Evolutionary conservation across 2,329 filamentous ascomycete genomes (phyloP).

Genomic region (Cercospora sesami): DNA sequence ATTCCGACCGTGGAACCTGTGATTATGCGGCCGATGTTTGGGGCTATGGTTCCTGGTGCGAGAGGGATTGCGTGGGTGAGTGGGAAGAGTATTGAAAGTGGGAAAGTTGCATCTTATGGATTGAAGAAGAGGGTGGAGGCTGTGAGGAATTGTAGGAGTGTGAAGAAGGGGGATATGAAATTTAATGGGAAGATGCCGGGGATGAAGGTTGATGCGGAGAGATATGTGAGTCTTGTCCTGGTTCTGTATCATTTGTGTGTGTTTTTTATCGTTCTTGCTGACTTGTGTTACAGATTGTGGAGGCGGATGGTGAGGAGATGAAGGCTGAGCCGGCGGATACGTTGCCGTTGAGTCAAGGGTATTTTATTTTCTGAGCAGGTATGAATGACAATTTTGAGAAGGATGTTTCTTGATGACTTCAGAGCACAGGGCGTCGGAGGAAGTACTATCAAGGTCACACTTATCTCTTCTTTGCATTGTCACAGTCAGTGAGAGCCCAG

Average conservation of each 20-base stretch:
- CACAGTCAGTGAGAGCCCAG: too few species aligned
- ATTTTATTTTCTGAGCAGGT: conserved; percentile 60
- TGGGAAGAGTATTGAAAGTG: conserved; percentile 65
- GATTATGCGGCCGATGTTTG: conserved; percentile 84
- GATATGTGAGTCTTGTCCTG: conserved; percentile 57
- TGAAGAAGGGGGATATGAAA: conserved; percentile 87
- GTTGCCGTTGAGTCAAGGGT: conserved; percentile 75
- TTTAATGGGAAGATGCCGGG: conserved; percentile 79
- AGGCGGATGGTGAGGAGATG: conserved; percentile 77
- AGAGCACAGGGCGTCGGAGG: too few species aligned
- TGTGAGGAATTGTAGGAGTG: conserved; percentile 70
- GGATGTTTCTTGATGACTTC: too few species aligned
- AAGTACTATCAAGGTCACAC: too few species aligned
- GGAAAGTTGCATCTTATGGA: conserved; percentile 68
- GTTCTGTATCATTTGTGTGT: not conserved
- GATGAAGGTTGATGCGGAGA: conserved; percentile 91
- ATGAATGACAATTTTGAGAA: not conserved
- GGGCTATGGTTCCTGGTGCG: conserved; percentile 56
- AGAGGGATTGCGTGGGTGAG: conserved; percentile 82
- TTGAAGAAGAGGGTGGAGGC: conserved; percentile 78
- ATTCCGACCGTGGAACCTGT: conserved; percentile 88
- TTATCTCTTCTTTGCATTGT: too few species aligned
- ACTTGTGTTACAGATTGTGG: conserved; percentile 57
- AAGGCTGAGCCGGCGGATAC: conserved; percentile 68
- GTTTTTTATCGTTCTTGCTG: conserved; percentile 14